Base-by-base conservation (phyloP, 1,139 yeast genomes). In the Debaryomyces coudertii region DNA sequence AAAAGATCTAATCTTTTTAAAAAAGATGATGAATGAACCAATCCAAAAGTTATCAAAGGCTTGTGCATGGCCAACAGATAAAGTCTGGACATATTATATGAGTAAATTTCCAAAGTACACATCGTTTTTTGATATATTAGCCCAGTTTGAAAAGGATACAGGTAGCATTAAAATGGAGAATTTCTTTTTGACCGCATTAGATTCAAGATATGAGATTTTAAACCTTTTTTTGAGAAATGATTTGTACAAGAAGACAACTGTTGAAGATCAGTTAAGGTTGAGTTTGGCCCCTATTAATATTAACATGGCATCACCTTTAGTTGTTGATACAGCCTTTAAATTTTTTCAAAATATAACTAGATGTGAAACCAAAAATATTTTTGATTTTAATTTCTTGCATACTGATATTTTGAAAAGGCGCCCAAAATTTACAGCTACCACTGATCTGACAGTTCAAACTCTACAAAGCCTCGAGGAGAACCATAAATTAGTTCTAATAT, bases 31-130 rank as follows among this genome's bases (percentile, higher is more conserved):
- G 67, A 60, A 68, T 2, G 64, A 73, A 1, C 80, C 83, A 0
- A 67, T 78, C 7, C 63, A 67, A 20, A 71, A 75, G 47, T 56
- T 88, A 6, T 56, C 65, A 4, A 74, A 76, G 40, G 93, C 92
- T 0, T 71, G 79, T 16, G 65, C 87, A 5, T 84, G 90, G 89
- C 95, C 95, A 3, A 80, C 88, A 1, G 80, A 77, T 50, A 76
- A 76, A 31, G 67, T 86, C 16, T 82, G 90, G 86, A 69, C 71
- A 8, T 69, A 69, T 40, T 84, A 82, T 58, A 74, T 80, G 55
- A 69, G 83, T 14, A 77, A 77, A 55, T 82, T 82, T 53, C 77
- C 83, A 1, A 65, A 72, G 5, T 68, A 73, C 1, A 73, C 80
- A 1, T 67, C 76, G 3, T 65, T 82, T 20, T 63, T 65, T 9